Conservation (phyloP, 176 grass and related monocot genomes). For the Ensete glaucum region DNA sequence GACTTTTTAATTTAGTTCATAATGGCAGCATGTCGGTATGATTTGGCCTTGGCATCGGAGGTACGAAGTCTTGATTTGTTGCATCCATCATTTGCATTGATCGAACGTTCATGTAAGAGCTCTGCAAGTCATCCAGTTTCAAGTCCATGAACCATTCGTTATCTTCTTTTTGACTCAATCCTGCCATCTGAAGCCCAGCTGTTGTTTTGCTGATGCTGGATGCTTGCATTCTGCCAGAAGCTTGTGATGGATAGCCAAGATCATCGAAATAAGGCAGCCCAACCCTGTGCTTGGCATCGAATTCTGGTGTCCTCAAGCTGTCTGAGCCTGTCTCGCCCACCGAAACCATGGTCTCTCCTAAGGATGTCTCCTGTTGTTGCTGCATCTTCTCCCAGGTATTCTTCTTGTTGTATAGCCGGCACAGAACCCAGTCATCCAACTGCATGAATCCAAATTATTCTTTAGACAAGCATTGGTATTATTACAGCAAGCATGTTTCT, state of each 20-base stretch:
- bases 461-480: not conserved
- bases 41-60: not conserved
- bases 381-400: slow-evolving; percentile 13
- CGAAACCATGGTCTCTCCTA: not conserved
- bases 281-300: not conserved
- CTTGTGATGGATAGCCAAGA: not conserved
- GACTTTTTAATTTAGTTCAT: not conserved
- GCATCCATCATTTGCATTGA: not conserved
- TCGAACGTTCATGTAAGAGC: not conserved
- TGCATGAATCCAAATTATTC: not conserved
- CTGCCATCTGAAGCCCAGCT: not conserved
- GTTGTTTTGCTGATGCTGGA: not conserved
- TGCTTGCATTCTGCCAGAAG: not conserved
- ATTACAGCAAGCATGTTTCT: not conserved
- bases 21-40: not conserved
- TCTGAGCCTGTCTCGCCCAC: not conserved
- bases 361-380: not conserved
- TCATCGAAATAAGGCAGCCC: not conserved
- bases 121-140: slow-evolving; percentile 19
- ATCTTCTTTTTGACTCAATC: slow-evolving; percentile 2
- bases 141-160: slow-evolving; percentile 15
- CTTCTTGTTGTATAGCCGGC: slow-evolving; percentile 22
- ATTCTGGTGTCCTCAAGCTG: slow-evolving; percentile 12
- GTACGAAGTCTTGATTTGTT: not conserved
- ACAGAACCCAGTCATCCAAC: slow-evolving; percentile 18